Conservation (phyloP, 2,329 filamentous ascomycete genomes). For the Colletotrichum sp. region DNA sequence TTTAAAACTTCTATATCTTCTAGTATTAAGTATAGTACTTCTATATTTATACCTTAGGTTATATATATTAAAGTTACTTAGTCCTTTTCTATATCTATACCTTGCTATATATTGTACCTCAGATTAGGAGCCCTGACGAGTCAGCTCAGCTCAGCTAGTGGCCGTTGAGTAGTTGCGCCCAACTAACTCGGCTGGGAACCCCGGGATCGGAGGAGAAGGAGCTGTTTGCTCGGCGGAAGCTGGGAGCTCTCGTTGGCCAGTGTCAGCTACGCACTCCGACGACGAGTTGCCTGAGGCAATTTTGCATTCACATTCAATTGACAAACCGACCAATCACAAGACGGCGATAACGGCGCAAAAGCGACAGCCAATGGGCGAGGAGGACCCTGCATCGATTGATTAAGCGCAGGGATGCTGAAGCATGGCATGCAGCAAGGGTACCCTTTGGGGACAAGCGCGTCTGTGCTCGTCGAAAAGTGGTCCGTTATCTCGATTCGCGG, state of each 20-base stretch:
- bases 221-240: background rate
- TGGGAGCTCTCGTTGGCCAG: background rate
- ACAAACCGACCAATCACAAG: background rate
- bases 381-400: slow-evolving; percentile 15
- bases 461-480: slow-evolving; percentile 13
- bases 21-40: no score
- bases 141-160: background rate
- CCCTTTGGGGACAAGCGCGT: background rate
- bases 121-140: background rate
- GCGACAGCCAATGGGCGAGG: background rate
- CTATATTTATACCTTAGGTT: no score
- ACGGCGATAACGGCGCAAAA: background rate
- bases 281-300: slow-evolving; percentile 4
- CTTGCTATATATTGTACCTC: no score
- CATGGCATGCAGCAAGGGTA: slow-evolving; percentile 7
- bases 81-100: no score
- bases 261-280: background rate
- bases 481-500: slow-evolving; percentile 12
- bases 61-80: no score
- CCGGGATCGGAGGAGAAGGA: background rate
- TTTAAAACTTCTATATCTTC: no score
- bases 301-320: background rate
- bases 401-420: slow-evolving; percentile 8
- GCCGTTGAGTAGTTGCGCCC: background rate
- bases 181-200: background rate